A percentile compares a stretch with the other conserved stretches of the same genome.
Conservation (phyloP, 1,284 basidiomycete species). For the Phylloboletellus chloephorus region DNA sequence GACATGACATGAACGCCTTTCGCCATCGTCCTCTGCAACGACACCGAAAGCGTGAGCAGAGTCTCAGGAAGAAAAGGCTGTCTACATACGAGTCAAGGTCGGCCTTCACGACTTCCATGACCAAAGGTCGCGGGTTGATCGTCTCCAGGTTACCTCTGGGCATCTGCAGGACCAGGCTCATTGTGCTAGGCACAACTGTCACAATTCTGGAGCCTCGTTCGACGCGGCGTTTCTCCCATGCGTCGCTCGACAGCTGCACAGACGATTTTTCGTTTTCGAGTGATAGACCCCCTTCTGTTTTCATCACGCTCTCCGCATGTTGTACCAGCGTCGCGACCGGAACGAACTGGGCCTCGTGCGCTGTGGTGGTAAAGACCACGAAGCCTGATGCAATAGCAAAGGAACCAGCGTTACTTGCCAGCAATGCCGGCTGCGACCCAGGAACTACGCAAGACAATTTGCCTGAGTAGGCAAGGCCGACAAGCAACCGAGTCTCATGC, state of each 20-base stretch:
- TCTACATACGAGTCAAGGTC: slow-evolving; percentile 66
- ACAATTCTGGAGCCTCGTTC: slow-evolving; percentile 88
- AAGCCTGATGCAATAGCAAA: slow-evolving; percentile 79
- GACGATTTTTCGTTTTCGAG: slow-evolving; percentile 21
- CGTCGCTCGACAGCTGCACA: slow-evolving; percentile 32
- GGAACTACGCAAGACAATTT: slow-evolving; percentile 51
- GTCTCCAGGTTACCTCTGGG: slow-evolving; percentile 96
- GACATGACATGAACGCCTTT: slow-evolving; percentile 84
- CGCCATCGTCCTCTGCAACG: slow-evolving; percentile 59
- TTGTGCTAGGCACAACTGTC: slow-evolving; percentile 76
- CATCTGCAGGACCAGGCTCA: slow-evolving; percentile 95
- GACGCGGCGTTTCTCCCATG: slow-evolving; percentile 72
- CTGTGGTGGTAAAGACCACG: slow-evolving; percentile 81
- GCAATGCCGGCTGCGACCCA: slow-evolving; percentile 17
- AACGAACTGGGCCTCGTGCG: slow-evolving; percentile 79
- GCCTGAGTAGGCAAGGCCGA: slow-evolving; percentile 65
- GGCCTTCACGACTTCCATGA: slow-evolving; percentile 74
- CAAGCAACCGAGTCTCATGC: slow-evolving; percentile 37
- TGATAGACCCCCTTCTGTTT: slow-evolving; percentile 20
- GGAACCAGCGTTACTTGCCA: slow-evolving; percentile 71
- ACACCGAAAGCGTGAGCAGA: slow-evolving; percentile 3
- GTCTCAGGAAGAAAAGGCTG: background rate
- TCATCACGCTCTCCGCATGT: background rate
- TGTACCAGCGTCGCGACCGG: slow-evolving; percentile 38
- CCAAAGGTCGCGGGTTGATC: slow-evolving; percentile 87